Conservation (phyloP, 768 basidiomycete genomes). For the Cubamyces lactineus region DNA sequence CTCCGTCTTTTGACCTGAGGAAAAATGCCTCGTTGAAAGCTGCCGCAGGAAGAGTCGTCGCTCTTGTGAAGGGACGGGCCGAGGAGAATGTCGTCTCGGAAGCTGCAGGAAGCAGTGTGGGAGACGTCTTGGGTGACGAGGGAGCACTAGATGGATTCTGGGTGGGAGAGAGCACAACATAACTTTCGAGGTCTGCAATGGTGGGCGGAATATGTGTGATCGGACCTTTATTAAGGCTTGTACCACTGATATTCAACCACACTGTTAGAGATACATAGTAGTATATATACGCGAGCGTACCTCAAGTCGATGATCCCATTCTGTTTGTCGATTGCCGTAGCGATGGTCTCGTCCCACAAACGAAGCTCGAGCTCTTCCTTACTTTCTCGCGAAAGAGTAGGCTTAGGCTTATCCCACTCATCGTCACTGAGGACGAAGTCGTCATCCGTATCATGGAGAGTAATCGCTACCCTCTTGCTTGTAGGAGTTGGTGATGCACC, state of each 20-base stretch:
- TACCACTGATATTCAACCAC: neutral
- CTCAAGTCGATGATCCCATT: conserved; percentile 56
- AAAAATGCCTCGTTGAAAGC: conserved; percentile 24
- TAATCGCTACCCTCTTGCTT: neutral
- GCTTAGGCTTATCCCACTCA: conserved; percentile 5
- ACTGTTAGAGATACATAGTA: neutral
- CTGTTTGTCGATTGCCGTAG: conserved; percentile 48
- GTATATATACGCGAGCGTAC: conserved; percentile 40
- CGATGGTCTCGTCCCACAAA: conserved; percentile 54
- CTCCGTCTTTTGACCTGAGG: conserved; percentile 16
- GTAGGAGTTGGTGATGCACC: conserved; percentile 6
- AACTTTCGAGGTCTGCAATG: conserved; percentile 48
- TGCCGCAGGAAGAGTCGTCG: conserved; percentile 26
- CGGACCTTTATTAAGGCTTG: conserved; percentile 22
- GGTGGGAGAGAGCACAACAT: conserved; percentile 50
- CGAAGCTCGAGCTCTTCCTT: conserved; percentile 35
- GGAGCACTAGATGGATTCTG: conserved; percentile 25
- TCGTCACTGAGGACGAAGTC: conserved; percentile 23
- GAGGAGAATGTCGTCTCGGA: neutral
- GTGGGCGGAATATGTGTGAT: conserved; percentile 54
- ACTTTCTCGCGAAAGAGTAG: conserved; percentile 22
- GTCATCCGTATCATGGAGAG: neutral
- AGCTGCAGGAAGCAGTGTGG: neutral
- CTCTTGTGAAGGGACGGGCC: conserved; percentile 27
- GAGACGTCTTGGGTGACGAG: conserved; percentile 41